A percentile compares a stretch with the other conserved stretches of the same genome.
phyloP scores from a whole-genome alignment of 345 rosid genomes.

The Dipteronia sinensis region DNA sequence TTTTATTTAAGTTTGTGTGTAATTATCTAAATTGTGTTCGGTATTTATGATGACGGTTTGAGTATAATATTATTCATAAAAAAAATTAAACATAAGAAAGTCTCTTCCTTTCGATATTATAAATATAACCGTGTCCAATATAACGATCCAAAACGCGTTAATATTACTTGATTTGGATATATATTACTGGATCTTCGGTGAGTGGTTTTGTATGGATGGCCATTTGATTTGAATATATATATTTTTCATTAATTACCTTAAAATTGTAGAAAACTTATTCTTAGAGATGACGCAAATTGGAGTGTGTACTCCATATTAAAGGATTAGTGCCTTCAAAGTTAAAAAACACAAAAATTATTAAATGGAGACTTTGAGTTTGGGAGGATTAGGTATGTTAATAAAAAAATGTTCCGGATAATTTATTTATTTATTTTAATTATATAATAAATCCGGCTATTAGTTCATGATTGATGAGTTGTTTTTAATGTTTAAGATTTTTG shows the following conservation, averaged over 20 bases:
- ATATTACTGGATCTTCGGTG: no score
- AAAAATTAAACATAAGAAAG: no score
- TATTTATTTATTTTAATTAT: neutral
- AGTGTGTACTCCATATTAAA: constrained; percentile 12
- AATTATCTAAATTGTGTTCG: no score
- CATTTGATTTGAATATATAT: neutral
- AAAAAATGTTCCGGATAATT: neutral
- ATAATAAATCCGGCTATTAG: neutral
- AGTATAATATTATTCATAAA: no score
- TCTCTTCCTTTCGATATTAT: no score
- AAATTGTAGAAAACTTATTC: neutral
- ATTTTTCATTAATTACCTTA: constrained; percentile 1
- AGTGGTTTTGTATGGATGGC: neutral
- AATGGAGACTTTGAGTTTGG: neutral
- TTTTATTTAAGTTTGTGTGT: no score
- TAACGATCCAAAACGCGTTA: no score
- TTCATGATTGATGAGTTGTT: neutral
- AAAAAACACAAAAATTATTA: neutral
- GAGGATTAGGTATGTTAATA: neutral
- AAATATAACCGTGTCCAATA: no score
- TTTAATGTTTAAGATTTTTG: neutral
- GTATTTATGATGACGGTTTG: no score
- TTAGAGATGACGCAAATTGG: constrained; percentile 12
- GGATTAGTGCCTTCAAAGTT: constrained; percentile 16
- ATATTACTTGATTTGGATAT: no score